Percentiles rank a stretch among this genome's conserved stretches.
Evolutionary conservation across 192 early-diverging fungal genomes (phyloP).

Genomic region (Chytriomyces sp.): DNA sequence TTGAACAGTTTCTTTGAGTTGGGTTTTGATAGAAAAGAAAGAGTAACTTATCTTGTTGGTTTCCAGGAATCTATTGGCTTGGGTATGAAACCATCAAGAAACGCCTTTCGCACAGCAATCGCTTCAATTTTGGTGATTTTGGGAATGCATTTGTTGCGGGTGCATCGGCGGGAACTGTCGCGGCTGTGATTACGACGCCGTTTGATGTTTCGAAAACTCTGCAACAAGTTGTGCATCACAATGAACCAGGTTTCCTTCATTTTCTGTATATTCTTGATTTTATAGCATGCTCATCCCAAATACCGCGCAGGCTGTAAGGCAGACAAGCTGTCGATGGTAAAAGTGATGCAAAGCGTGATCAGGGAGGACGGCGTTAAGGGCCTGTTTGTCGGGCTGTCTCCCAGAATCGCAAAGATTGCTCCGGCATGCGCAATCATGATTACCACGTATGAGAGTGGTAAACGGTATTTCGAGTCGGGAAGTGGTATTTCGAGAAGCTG

Average conservation of each 20-base stretch:
- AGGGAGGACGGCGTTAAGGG: conserved; percentile 37
- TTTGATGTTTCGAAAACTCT: conserved; percentile 97
- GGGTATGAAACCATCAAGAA: conserved; percentile 81
- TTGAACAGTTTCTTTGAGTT: too few relatives aligned
- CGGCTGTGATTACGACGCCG: conserved; percentile 86
- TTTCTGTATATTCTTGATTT: neutral
- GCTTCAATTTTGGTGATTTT: conserved; percentile 53
- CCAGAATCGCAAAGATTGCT: conserved; percentile 86
- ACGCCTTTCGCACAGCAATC: neutral
- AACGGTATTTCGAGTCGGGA: conserved; percentile 45
- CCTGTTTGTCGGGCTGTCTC: conserved; percentile 64
- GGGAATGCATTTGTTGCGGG: conserved; percentile 79
- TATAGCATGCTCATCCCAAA: neutral
- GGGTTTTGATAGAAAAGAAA: too few relatives aligned
- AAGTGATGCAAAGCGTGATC: conserved; percentile 38
- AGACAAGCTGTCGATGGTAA: conserved; percentile 24
- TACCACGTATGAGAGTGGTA: conserved; percentile 63
- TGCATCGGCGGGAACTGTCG: conserved; percentile 81
- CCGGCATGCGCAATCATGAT: conserved; percentile 98
- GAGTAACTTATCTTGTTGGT: too few relatives aligned
- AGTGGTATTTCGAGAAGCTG: neutral
- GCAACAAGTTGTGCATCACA: conserved; percentile 68
- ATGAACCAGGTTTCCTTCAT: conserved; percentile 31
- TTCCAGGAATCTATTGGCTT: conserved; percentile 95
- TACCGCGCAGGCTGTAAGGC: neutral